A percentile compares a stretch with the other conserved stretches of the same genome.
phyloP scores from a whole-genome alignment of 2,329 filamentous ascomycete genomes.

The Claviceps sp. region DNA sequence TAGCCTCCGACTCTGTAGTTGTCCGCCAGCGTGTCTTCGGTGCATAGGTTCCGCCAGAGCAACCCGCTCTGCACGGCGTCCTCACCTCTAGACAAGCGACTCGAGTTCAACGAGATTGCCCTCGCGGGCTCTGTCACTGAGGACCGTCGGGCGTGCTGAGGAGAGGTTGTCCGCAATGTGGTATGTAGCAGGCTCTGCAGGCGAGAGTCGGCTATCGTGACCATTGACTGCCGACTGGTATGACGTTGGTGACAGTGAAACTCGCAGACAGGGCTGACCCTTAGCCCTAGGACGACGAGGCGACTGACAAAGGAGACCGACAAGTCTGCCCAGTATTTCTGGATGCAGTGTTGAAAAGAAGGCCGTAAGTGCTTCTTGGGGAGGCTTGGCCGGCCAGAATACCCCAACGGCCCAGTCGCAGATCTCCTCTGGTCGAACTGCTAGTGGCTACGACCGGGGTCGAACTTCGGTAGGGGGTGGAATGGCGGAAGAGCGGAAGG shows the following conservation, averaged over 20 bases:
- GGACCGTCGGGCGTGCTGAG: slow-evolving; percentile 6
- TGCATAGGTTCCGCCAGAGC: slow-evolving; percentile 68
- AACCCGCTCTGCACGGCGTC: slow-evolving; percentile 60
- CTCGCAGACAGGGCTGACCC: neutral
- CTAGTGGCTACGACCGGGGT: slow-evolving; percentile 8
- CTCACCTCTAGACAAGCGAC: slow-evolving; percentile 48
- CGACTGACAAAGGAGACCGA: neutral
- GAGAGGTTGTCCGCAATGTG: neutral
- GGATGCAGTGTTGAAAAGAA: slow-evolving; percentile 1
- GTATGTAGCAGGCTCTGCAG: slow-evolving; percentile 1
- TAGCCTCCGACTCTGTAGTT: slow-evolving; percentile 62
- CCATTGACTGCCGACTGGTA: neutral
- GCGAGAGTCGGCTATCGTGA: slow-evolving; percentile 4
- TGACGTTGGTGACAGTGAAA: neutral
- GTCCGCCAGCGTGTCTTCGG: slow-evolving; percentile 58
- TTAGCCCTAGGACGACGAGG: neutral
- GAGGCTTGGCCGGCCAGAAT: slow-evolving; percentile 2
- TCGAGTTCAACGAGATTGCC: slow-evolving; percentile 36
- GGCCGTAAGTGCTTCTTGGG: neutral
- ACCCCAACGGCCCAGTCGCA: neutral
- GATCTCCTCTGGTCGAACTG: slow-evolving; percentile 1
- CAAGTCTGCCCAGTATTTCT: neutral
- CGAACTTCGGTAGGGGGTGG: slow-evolving; percentile 2
- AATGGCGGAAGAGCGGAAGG: neutral
- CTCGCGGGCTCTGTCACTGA: slow-evolving; percentile 36